Base-by-base conservation (phyloP, 2,329 filamentous ascomycete genomes). In the Ploettnerulaceae sp. region DNA sequence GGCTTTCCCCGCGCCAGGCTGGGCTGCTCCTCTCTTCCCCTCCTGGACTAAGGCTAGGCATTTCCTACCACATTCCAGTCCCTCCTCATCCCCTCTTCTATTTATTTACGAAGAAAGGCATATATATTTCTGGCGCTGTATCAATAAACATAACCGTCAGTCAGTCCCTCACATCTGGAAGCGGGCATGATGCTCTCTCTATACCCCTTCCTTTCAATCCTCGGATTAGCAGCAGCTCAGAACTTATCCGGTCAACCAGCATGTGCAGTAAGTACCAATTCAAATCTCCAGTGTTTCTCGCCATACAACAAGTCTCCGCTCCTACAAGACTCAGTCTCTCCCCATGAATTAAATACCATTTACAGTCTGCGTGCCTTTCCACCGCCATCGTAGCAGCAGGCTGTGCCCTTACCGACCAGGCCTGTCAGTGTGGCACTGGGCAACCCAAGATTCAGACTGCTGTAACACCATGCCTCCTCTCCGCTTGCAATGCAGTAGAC, bases 211-310 rank as follows among this genome's bases (percentile, higher is more conserved):
- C 41, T 66, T 43, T 50, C 67, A 40, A 64, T 62, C 47, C 63
- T 60, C 38, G 61, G 67, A 59, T 50, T 70, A 28, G 67, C 62
- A 32, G 62, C 64, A 39, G 69, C 68, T 24, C 68, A 71, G 58
- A 53, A 66, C 54, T 60, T 70, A 39, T 31, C 50, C 20, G 64
- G 60, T 28, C 53, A 66, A 46, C 66, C 69, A 36, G 14, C 56
- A 4, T 72, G 70, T 54, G 67, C 69, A 55, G 70, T 73, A 67
- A 52, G 69, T 64, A 7, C 9, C 12, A 5, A 31, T 24, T 20
- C 41, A 22, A 38, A 24, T 8, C 8, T 15, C 11, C 47, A 49
- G 45, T 24, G 50, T 33, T 11, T 18, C 17, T 35, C 21, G 15
- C 24, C 12, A 41, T 14, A 44, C 20, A 20, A 34, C 15, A 17